Evolutionary conservation across 2,329 filamentous ascomycete genomes (phyloP).

Genomic region (Cryoendolithus antarcticus): DNA sequence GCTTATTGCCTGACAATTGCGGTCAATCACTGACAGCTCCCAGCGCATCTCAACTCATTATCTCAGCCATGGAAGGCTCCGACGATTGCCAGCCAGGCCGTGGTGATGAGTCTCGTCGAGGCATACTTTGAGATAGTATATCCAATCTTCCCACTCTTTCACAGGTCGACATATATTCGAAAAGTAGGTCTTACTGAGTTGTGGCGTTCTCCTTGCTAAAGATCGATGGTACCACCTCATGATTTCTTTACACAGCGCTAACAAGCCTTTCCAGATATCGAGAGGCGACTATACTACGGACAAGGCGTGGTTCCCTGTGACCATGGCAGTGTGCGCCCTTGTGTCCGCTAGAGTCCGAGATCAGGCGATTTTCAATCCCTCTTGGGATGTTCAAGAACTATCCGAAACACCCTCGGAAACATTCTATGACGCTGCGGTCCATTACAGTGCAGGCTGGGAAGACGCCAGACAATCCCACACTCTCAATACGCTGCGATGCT

Average conservation of each 20-base stretch:
- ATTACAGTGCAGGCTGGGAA: conserved; percentile 11
- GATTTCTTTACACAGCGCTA: too few species aligned
- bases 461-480: conserved; percentile 1
- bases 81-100: conserved; percentile 17
- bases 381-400: conserved; percentile 17
- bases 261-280: too few species aligned
- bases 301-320: conserved; percentile 30
- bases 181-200: too few species aligned
- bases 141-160: conserved; percentile 40
- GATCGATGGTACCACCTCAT: too few species aligned
- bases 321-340: conserved; percentile 36
- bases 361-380: conserved; percentile 28
- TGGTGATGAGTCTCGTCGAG: conserved; percentile 31
- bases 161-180: conserved; percentile 29
- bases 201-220: too few species aligned
- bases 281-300: conserved; percentile 29
- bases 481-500: conserved; percentile 29
- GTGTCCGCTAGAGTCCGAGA: conserved; percentile 35
- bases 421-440: conserved; percentile 27
- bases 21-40: neutral
- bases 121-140: conserved; percentile 41
- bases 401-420: conserved; percentile 23
- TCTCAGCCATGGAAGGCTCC: neutral
- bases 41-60: neutral
- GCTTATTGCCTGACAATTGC: conserved; percentile 1